Percentiles rank a stretch among this genome's conserved stretches.
These are phyloP conservation scores for Botryotinia narcissicola DNA, from an alignment of 2,329 filamentous ascomycete species.

Conservation along the genomic window DNA sequence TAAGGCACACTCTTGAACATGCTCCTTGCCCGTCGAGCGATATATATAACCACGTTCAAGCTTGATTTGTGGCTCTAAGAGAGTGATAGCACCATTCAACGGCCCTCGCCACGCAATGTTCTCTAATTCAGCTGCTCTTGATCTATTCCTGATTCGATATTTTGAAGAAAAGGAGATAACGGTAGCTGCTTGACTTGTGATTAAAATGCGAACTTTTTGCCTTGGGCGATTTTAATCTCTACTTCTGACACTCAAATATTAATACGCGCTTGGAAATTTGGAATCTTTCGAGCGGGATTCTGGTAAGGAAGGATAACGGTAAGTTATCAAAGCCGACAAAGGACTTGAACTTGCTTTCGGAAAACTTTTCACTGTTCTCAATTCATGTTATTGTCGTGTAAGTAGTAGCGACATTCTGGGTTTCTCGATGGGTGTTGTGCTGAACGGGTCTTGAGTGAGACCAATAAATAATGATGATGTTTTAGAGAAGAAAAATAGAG, in stretches of 20 bases:
- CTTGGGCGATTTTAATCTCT: background rate
- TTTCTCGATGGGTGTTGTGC: background rate
- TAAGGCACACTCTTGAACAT: background rate
- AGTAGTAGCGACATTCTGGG: background rate
- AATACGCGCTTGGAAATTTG: fast-evolving
- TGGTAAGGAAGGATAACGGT: background rate
- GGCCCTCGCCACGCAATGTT: background rate
- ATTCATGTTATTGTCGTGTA: background rate
- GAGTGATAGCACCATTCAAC: background rate
- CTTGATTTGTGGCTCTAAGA: background rate
- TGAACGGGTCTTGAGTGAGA: background rate
- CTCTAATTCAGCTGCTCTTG: background rate
- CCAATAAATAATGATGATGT: background rate
- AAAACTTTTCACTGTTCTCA: background rate
- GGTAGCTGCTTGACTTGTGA: background rate
- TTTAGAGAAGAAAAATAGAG: background rate
- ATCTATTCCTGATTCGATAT: fast-evolving
- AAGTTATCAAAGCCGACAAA: background rate
- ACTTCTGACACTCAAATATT: background rate
- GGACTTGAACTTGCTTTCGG: background rate
- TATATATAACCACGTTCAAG: background rate
- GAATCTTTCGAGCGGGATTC: background rate
- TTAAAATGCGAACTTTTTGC: fast-evolving
- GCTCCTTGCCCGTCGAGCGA: background rate
- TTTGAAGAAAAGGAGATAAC: background rate